Evolutionary conservation across 208 protist genomes (phyloP).

Genomic region (Trichomonas gallinae): DNA sequence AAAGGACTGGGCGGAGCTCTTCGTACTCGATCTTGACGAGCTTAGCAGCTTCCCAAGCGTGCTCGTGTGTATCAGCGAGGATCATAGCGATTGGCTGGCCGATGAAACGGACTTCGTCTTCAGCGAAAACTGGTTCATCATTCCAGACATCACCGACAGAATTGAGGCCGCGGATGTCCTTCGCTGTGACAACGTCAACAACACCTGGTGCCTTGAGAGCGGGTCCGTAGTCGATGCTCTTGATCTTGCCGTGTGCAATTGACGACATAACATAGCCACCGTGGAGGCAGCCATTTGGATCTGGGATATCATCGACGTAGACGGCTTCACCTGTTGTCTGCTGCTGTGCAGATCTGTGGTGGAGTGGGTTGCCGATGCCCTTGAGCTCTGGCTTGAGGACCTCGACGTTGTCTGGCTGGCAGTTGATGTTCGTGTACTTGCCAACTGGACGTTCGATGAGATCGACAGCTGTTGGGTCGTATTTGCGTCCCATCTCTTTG

Average conservation of each 20-base stretch:
- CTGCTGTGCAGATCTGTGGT: constrained; percentile 42
- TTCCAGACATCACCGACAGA: constrained; percentile 39
- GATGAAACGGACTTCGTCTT: constrained; percentile 26
- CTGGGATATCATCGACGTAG: constrained; percentile 44
- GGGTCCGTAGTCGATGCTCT: constrained; percentile 12
- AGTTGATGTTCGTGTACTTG: not conserved
- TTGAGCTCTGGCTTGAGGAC: not conserved
- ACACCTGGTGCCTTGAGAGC: constrained; percentile 36
- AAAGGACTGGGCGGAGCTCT: constrained; percentile 37
- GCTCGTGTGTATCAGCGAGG: constrained; percentile 42
- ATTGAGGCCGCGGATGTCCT: constrained; percentile 32
- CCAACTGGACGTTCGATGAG: not conserved
- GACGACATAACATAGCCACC: constrained; percentile 31
- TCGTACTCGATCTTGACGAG: constrained; percentile 48
- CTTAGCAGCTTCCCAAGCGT: constrained; percentile 35
- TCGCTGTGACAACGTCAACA: constrained; percentile 17
- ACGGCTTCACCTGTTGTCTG: constrained; percentile 60
- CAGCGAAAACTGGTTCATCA: constrained; percentile 57
- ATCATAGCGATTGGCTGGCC: constrained; percentile 56
- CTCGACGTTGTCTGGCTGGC: not conserved
- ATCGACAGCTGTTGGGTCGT: not conserved
- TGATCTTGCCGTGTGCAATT: constrained; percentile 30
- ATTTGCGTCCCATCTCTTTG: not conserved
- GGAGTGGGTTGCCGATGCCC: not conserved
- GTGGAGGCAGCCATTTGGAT: not conserved